Percentiles rank a stretch among this genome's conserved stretches.
Conservation (phyloP, 2,329 filamentous ascomycete genomes). For the Xylariales sp. region DNA sequence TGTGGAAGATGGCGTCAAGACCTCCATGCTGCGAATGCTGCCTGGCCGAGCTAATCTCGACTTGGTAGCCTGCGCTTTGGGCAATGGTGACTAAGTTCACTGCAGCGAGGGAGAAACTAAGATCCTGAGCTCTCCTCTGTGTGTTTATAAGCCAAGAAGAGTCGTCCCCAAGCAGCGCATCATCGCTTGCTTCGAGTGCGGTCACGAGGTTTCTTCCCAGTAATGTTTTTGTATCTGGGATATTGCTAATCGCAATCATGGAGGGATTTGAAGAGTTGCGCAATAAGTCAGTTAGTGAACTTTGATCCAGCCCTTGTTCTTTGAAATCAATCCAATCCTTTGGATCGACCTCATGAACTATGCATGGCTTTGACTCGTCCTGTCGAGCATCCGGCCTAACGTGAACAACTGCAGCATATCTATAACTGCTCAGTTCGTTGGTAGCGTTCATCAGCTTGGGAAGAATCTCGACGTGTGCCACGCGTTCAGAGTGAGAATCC, state of each 20-base stretch:
- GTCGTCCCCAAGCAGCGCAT: background rate
- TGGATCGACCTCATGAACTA: background rate
- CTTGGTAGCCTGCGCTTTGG: background rate
- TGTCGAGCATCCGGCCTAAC: no score
- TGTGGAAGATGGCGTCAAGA: background rate
- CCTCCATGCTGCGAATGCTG: background rate
- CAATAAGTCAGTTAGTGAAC: background rate
- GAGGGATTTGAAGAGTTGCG: background rate
- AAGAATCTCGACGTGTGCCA: background rate
- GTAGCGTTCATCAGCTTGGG: background rate
- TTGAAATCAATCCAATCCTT: background rate
- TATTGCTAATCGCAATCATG: background rate
- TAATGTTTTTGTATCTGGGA: background rate
- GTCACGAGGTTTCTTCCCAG: background rate
- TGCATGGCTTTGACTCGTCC: no score
- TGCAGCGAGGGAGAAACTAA: background rate
- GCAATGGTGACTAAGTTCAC: background rate
- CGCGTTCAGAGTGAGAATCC: background rate
- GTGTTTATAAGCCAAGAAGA: background rate
- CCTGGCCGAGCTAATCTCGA: background rate
- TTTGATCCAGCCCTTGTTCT: background rate
- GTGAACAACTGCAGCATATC: background rate
- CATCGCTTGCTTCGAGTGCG: background rate
- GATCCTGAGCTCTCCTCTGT: background rate
- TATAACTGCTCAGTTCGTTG: background rate